A percentile compares a stretch with the other conserved stretches of the same genome.
Conservation (phyloP, 345 rosid genomes). For the Toxicodendron radicans region DNA sequence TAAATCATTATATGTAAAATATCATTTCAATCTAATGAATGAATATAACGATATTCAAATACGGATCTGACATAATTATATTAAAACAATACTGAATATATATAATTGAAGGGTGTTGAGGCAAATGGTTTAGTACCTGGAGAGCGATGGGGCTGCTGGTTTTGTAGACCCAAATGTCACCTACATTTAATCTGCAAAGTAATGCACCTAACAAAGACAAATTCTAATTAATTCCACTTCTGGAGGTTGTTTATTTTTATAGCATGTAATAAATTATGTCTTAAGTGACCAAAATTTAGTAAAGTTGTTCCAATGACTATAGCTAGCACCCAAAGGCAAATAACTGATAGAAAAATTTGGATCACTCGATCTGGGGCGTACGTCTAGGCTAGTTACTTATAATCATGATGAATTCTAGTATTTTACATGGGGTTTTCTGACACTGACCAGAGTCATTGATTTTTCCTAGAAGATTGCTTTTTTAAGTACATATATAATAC, state of each 20-base stretch:
- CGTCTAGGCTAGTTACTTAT: too few species aligned
- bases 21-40: too few species aligned
- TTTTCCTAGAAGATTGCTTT: not conserved
- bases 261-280: too few species aligned
- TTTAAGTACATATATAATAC: not conserved
- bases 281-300: not conserved
- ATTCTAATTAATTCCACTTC: not conserved
- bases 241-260: too few species aligned
- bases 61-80: too few species aligned
- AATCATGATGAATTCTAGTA: not conserved
- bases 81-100: too few species aligned
- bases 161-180: not conserved
- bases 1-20: too few species aligned
- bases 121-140: too few species aligned
- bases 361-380: not conserved
- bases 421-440: not conserved
- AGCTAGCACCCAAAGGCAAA: too few species aligned
- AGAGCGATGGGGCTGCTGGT: not conserved
- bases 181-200: not conserved
- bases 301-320: not conserved
- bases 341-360: too few species aligned
- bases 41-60: too few species aligned
- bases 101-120: too few species aligned
- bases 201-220: not conserved
- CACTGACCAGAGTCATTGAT: slow-evolving; percentile 6